These are phyloP conservation scores for Malus hybrid DNA, from an alignment of 331 rosid genomes.

Conservation along the genomic window DNA sequence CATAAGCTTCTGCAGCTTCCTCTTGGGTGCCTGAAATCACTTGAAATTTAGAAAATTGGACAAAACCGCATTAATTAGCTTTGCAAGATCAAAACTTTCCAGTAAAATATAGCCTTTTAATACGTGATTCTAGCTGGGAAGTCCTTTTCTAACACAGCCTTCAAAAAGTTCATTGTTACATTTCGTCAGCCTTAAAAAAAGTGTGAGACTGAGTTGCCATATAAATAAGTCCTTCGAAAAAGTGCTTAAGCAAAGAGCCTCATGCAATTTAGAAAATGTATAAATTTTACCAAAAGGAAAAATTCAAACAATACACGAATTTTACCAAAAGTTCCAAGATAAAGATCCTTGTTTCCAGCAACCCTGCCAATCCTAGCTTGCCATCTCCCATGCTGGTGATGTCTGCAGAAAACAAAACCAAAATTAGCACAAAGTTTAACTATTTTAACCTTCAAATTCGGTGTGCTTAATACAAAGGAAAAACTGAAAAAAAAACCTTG, in stretches of 20 bases:
- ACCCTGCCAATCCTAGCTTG: slow-evolving; percentile 98
- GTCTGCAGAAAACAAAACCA: slow-evolving; percentile 34
- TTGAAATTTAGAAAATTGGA: neutral
- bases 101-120: slow-evolving; percentile 12
- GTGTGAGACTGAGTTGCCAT: slow-evolving; percentile 23
- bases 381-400: slow-evolving; percentile 99
- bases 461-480: neutral
- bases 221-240: neutral
- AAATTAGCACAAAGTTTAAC: neutral
- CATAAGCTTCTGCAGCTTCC: slow-evolving; percentile 99
- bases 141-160: slow-evolving; percentile 38
- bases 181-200: slow-evolving; percentile 52
- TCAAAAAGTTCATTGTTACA: slow-evolving; percentile 24
- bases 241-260: neutral
- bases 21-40: slow-evolving; percentile 77
- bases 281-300: neutral
- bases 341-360: slow-evolving; percentile 97
- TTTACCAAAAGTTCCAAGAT: slow-evolving; percentile 93
- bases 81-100: neutral
- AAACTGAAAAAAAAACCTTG: slow-evolving; percentile 42
- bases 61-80: neutral
- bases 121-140: slow-evolving; percentile 12
- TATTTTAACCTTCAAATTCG: neutral
- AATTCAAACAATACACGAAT: slow-evolving; percentile 11
- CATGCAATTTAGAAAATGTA: neutral